Evolutionary conservation across 345 rosid species (phyloP).

Genomic region (Hevea brasiliensis): DNA sequence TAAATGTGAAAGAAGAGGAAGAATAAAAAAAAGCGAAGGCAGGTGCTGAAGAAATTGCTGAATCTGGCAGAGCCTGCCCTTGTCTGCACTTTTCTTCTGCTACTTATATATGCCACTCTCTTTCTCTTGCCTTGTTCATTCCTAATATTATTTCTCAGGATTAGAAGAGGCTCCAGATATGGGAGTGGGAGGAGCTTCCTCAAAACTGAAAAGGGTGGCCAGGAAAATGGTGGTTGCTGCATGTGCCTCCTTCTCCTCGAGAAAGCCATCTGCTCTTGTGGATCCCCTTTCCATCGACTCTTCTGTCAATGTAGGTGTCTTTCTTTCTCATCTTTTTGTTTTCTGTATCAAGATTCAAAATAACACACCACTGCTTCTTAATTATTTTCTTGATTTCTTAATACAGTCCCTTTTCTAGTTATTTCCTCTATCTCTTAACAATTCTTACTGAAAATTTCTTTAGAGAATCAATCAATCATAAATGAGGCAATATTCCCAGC

Average conservation of each 20-base stretch:
- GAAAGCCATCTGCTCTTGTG: conserved; percentile 33
- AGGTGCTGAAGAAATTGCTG: conserved; percentile 15
- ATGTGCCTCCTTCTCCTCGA: conserved; percentile 64
- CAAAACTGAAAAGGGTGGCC: conserved; percentile 63
- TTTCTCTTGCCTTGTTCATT: neutral
- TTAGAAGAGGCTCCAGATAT: conserved; percentile 12
- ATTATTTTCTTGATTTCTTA: neutral
- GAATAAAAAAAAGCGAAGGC: neutral
- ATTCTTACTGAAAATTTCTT: neutral
- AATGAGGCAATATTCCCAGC: neutral
- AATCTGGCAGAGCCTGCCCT: conserved; percentile 2
- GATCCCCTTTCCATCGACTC: conserved; percentile 24
- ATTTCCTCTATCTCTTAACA: neutral
- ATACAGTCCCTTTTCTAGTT: no score
- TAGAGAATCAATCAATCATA: neutral
- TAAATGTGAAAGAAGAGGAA: neutral
- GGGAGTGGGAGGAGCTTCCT: conserved; percentile 48
- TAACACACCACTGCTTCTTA: no score
- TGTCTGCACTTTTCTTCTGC: conserved; percentile 12
- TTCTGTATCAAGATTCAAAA: neutral
- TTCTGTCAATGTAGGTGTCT: conserved; percentile 33
- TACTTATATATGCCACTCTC: neutral
- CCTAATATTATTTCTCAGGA: neutral
- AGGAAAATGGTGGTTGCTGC: conserved; percentile 65
- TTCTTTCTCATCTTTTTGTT: neutral